These are phyloP conservation scores for Rhizophagus prolifer DNA, from an alignment of 192 early-diverging fungal species.

Conservation along the genomic window DNA sequence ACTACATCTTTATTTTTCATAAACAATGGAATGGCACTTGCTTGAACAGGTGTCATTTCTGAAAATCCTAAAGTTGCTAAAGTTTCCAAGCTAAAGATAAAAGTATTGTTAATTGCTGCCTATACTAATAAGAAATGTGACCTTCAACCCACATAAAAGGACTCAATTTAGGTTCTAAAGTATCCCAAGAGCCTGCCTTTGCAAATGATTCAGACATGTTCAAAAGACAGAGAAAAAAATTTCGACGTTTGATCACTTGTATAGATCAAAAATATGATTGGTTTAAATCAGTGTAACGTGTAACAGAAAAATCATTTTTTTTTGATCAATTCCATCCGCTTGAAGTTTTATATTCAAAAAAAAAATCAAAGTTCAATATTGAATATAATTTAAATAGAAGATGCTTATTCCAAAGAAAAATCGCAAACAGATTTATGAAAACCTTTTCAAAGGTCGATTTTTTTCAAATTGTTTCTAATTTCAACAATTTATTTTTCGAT, in stretches of 20 bases:
- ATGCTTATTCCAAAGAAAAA: constrained; percentile 98
- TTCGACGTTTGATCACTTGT: neutral
- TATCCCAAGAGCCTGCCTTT: constrained; percentile 61
- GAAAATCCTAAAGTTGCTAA: constrained; percentile 71
- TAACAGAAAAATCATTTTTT: neutral
- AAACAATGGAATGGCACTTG: constrained; percentile 87
- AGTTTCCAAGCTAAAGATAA: constrained; percentile 48
- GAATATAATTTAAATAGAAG: constrained; percentile 7
- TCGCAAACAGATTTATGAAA: constrained; percentile 95
- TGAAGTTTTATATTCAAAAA: neutral
- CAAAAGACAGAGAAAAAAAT: neutral
- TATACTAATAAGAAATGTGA: neutral
- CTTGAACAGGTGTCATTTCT: constrained; percentile 94
- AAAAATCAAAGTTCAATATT: neutral
- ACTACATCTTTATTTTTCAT: constrained; percentile 93
- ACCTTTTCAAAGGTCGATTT: constrained; percentile 73
- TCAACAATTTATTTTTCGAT: constrained; percentile 32
- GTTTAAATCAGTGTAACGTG: neutral
- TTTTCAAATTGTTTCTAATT: neutral
- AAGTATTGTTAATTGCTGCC: neutral
- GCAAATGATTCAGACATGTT: neutral
- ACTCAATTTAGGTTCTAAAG: constrained; percentile 61
- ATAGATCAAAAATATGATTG: neutral
- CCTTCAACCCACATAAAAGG: constrained; percentile 30
- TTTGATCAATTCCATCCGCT: neutral